These are phyloP conservation scores for Sutorius australiensis DNA, from an alignment of 768 basidiomycete genomes.

Conservation along the genomic window DNA sequence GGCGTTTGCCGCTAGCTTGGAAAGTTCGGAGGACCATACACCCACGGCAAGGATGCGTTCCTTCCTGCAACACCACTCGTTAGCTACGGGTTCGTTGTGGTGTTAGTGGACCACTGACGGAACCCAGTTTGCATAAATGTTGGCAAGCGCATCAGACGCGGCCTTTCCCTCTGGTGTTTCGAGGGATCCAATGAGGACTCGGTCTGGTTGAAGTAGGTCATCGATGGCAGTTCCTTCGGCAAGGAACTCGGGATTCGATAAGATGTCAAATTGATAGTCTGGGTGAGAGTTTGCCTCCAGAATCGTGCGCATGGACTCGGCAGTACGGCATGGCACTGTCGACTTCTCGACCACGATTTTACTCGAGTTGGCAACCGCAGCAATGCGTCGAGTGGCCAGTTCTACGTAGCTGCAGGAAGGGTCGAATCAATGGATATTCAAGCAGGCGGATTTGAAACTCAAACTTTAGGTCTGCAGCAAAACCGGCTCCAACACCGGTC, in stretches of 20 bases:
- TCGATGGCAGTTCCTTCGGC: slow-evolving; percentile 96
- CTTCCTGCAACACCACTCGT: slow-evolving; percentile 36
- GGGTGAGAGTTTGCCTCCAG: slow-evolving; percentile 96
- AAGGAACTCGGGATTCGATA: slow-evolving; percentile 99
- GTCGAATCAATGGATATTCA: slow-evolving; percentile 5
- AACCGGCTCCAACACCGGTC: slow-evolving; percentile 94
- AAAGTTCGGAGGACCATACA: slow-evolving; percentile 97
- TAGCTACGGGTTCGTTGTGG: not conserved
- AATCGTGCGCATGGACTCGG: slow-evolving; percentile 99
- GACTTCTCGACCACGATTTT: slow-evolving; percentile 99
- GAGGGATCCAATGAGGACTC: slow-evolving; percentile 95
- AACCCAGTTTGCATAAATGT: slow-evolving; percentile 97
- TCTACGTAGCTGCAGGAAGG: slow-evolving; percentile 79
- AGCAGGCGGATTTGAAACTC: slow-evolving; percentile 28
- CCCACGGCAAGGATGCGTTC: slow-evolving; percentile 90
- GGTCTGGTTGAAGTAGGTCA: slow-evolving; percentile 87
- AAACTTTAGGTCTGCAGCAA: slow-evolving; percentile 97
- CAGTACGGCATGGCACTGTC: slow-evolving; percentile 97
- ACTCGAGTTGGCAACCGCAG: slow-evolving; percentile 79
- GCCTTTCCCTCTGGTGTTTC: slow-evolving; percentile 80
- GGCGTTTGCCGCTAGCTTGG: slow-evolving; percentile 98
- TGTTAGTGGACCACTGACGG: slow-evolving; percentile 53
- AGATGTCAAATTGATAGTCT: slow-evolving; percentile 90
- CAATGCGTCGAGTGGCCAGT: slow-evolving; percentile 93
- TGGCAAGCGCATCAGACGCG: slow-evolving; percentile 71